Conservation (phyloP, 305 asterid genomes). For the Ajuga reptans region DNA sequence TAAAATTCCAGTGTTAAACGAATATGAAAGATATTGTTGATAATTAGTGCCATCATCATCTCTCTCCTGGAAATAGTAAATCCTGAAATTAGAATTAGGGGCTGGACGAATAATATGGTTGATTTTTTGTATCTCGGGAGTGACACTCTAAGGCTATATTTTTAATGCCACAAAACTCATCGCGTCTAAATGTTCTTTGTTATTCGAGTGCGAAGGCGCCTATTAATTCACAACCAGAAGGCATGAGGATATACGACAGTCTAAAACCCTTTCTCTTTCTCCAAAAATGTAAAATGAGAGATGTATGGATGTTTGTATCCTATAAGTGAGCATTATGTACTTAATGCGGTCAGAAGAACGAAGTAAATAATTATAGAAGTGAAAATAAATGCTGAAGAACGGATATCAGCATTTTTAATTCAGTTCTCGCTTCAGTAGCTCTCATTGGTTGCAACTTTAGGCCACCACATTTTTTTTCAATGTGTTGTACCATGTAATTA, state of each 20-base stretch:
- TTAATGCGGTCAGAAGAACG: no score
- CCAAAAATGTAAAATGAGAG: background rate
- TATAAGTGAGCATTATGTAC: no score
- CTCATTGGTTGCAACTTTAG: background rate
- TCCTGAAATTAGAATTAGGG: background rate
- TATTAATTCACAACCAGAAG: background rate
- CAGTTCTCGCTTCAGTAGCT: background rate
- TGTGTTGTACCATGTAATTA: background rate
- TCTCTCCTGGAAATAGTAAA: background rate
- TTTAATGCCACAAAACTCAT: background rate
- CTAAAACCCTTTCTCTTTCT: background rate
- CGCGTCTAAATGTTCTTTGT: background rate
- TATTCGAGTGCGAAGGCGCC: background rate
- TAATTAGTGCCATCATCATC: background rate
- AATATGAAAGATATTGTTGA: background rate
- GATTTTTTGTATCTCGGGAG: background rate
- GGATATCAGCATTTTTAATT: background rate
- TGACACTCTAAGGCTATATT: background rate
- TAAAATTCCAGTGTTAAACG: background rate
- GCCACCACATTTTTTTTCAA: background rate
- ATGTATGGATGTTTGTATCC: background rate
- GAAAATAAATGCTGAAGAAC: no score
- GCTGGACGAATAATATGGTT: background rate
- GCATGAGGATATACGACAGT: background rate
- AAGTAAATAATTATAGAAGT: no score